A percentile compares a stretch with the other conserved stretches of the same genome.
Evolutionary conservation across 176 grass and related monocot species (phyloP).

Genomic region (Olyra latifolia): DNA sequence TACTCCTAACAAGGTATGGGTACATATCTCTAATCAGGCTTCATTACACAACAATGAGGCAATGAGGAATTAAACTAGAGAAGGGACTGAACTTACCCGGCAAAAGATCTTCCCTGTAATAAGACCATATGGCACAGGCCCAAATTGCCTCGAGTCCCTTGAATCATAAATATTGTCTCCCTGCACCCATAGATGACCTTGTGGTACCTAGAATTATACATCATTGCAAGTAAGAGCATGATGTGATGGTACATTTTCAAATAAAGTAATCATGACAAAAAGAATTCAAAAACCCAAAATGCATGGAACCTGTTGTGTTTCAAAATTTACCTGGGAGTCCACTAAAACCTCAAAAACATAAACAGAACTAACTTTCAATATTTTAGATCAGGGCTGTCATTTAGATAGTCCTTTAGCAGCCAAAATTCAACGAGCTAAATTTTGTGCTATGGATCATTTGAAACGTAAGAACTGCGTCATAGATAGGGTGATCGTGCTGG

Average conservation of each 20-base stretch:
- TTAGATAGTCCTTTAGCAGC: not conserved
- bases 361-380: not conserved
- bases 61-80: constrained; percentile 9
- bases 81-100: constrained; percentile 42
- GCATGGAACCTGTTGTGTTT: not conserved
- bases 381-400: not conserved
- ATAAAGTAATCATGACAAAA: not conserved
- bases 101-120: constrained; percentile 68
- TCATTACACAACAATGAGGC: not conserved
- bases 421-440: not conserved
- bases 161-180: constrained; percentile 79
- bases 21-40: too few relatives aligned
- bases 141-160: constrained; percentile 77
- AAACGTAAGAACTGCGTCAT: not conserved
- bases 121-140: constrained; percentile 70
- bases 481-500: not conserved
- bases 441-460: not conserved
- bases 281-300: not conserved
- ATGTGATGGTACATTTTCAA: not conserved
- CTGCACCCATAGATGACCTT: constrained; percentile 90
- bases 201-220: constrained; percentile 61
- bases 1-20: not conserved
- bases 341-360: not conserved
- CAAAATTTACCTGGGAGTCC: not conserved
- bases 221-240: not conserved